Base-by-base conservation (phyloP, 2,329 filamentous ascomycete genomes). In the Arthrobotrys conoides region DNA sequence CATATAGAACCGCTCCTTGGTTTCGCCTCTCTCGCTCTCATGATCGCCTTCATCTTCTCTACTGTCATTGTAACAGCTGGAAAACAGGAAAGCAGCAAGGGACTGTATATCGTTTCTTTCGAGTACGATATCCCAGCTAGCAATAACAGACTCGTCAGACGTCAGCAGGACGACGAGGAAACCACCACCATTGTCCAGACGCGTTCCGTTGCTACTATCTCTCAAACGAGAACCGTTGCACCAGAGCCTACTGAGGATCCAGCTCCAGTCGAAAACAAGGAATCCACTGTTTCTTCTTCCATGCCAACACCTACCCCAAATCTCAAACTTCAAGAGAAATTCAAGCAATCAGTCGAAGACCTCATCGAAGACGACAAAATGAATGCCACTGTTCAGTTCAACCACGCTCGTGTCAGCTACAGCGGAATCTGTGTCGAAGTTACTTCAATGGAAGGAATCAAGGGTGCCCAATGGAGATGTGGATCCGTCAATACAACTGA, bases 81-180 rank as follows among this genome's bases (percentile, higher is more conserved):
- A 24, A 81, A 80, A 10, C 24, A 80, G 1, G 24, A 76, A 6
- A 76, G 73, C 36, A 71, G 81, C 49, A 80, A 81, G 2, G 81
- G 82, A 20, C 81, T 82, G 59, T 82, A 82, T 76, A 80, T 82
- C 53, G 80, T 82, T n/a, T 81, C 80, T 0, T 80, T 82, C 57
- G 66, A 76, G 38, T 82, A 82, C 71, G 71, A 81, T 30, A 8
- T 72, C 22, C 44, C 63, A 33, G 33, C 51, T 20, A 41, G 30
- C 36, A 55, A 48, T 9, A 69, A 33, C 18, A 67, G 27, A n/a
- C 53, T 77, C 22, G 41, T 57, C 8, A 78, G 61, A 18, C 75
- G 75, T 51, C 68, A 72, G 24, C 30, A 59, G n/a, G 30, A 61
- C 10, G 68, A 68, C 20, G 75, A 63, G n/a, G 53, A 36, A 20